Percentiles rank a stretch among this genome's conserved stretches.
These are phyloP conservation scores for Nicotiana tomentosiformis DNA, from an alignment of 257 asterid genomes.

Conservation along the genomic window DNA sequence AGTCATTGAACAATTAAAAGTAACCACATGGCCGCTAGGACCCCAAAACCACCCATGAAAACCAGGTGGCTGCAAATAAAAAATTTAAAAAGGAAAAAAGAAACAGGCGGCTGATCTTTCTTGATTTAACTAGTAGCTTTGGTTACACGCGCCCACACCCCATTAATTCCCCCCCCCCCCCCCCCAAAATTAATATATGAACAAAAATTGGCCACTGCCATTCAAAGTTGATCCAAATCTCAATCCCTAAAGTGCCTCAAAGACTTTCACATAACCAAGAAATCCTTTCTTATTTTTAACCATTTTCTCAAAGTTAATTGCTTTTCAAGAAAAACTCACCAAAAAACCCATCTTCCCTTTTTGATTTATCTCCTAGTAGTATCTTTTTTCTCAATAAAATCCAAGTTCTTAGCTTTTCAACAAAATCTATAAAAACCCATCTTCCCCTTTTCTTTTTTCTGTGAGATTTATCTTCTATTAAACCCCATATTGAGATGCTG, in stretches of 20 bases:
- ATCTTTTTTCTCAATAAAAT: neutral
- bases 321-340: neutral
- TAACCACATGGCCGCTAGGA: neutral
- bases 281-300: neutral
- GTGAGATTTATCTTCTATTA: too few relatives aligned
- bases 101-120: neutral
- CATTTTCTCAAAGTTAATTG: neutral
- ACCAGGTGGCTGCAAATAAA: neutral
- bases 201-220: neutral
- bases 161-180: neutral
- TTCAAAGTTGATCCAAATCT: neutral
- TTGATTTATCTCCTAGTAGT: neutral
- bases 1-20: neutral
- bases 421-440: neutral
- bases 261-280: neutral
- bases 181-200: neutral
- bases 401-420: neutral
- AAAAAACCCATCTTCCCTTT: neutral
- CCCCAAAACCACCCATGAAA: neutral
- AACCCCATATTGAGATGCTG: conserved; percentile 32
- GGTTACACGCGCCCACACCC: conserved; percentile 2
- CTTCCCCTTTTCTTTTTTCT: neutral
- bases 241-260: neutral
- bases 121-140: conserved; percentile 13
- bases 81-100: neutral